A percentile compares a stretch with the other conserved stretches of the same genome.
Evolutionary conservation across 176 grass and related monocot species (phyloP).

Genomic region (Aechmea fasciata): DNA sequence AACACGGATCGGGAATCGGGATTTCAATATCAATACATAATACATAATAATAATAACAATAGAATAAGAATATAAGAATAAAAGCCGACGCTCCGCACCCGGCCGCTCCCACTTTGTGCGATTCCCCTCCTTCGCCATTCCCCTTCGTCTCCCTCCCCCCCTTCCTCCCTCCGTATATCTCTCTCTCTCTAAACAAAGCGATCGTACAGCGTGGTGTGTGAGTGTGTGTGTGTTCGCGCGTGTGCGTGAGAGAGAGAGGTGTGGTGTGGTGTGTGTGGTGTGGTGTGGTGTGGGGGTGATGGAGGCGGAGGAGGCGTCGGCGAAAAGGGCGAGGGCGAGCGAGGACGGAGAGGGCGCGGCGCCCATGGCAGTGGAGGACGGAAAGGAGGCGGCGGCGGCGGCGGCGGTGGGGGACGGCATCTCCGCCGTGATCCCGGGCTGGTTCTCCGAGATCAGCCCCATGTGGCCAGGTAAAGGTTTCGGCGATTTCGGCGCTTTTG

Average conservation of each 20-base stretch:
- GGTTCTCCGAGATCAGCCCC: conserved; percentile 99
- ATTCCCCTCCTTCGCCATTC: too few relatives aligned
- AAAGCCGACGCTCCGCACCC: too few relatives aligned
- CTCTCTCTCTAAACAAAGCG: too few relatives aligned
- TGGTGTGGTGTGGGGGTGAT: conserved; percentile 4
- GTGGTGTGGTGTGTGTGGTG: background rate
- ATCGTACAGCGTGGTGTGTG: too few relatives aligned
- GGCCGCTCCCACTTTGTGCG: too few relatives aligned
- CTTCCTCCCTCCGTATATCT: too few relatives aligned
- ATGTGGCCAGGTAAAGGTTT: conserved; percentile 74
- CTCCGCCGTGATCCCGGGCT: conserved; percentile 81
- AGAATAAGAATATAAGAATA: background rate
- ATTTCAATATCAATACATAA: background rate
- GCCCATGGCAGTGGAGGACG: background rate
- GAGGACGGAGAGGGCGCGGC: conserved; percentile 27
- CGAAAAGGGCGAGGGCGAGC: conserved; percentile 30
- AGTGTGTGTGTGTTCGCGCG: too few relatives aligned
- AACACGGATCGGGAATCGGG: background rate
- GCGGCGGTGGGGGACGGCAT: conserved; percentile 54
- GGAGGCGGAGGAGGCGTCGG: conserved; percentile 10
- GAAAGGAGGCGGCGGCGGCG: background rate
- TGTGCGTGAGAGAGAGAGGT: background rate
- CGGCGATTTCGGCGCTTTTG: background rate
- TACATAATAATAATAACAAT: too few relatives aligned
- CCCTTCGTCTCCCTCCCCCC: too few relatives aligned